A percentile compares a stretch with the other conserved stretches of the same genome.
Conservation (phyloP, 1,139 yeast species). For the Debaryomycetaceae sp. region DNA sequence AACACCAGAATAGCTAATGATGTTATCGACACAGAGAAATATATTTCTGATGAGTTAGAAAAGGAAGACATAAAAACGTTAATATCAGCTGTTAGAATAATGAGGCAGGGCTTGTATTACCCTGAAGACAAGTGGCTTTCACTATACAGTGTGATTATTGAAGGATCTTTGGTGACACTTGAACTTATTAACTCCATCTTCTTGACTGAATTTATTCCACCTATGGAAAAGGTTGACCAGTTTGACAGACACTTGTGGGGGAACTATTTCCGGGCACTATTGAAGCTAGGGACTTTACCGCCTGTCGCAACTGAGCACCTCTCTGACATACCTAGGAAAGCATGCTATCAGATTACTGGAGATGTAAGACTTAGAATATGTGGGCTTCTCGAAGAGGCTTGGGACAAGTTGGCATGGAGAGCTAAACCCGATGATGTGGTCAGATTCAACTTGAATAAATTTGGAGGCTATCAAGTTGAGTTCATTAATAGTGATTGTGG, state of each 20-base stretch:
- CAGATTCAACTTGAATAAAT: slow-evolving; percentile 59
- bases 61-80: slow-evolving; percentile 45
- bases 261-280: slow-evolving; percentile 55
- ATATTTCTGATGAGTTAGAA: slow-evolving; percentile 32
- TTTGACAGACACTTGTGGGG: slow-evolving; percentile 64
- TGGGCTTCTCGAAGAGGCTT: slow-evolving; percentile 51
- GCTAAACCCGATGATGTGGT: slow-evolving; percentile 55
- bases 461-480: slow-evolving; percentile 73
- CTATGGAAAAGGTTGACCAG: slow-evolving; percentile 42
- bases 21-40: slow-evolving; percentile 30
- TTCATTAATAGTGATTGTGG: slow-evolving; percentile 59
- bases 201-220: slow-evolving; percentile 52
- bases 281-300: slow-evolving; percentile 50
- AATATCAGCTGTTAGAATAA: slow-evolving; percentile 53
- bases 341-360: slow-evolving; percentile 62
- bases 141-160: slow-evolving; percentile 56
- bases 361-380: slow-evolving; percentile 64
- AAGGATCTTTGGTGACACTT: slow-evolving; percentile 55
- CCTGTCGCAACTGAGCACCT: slow-evolving; percentile 63
- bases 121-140: slow-evolving; percentile 72
- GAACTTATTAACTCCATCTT: slow-evolving; percentile 58
- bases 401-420: slow-evolving; percentile 76
- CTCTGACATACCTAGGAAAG: slow-evolving; percentile 70
- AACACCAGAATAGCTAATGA: slow-evolving; percentile 24
- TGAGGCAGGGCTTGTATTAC: slow-evolving; percentile 57